These are phyloP conservation scores for Verticillium longisporum DNA, from an alignment of 2,329 filamentous ascomycete species.

Conservation along the genomic window DNA sequence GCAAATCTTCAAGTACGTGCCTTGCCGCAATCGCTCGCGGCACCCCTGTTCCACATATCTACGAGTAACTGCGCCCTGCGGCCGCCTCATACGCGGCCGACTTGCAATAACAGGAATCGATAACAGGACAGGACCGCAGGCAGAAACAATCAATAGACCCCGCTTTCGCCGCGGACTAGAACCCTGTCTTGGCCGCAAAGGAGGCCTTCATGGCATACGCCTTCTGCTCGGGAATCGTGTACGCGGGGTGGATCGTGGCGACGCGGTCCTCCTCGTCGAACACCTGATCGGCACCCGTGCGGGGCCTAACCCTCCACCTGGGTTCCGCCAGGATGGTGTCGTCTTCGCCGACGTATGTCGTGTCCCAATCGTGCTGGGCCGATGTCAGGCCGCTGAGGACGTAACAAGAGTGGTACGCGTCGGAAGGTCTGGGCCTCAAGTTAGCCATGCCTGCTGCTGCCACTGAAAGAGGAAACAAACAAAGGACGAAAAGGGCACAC, in stretches of 20 bases:
- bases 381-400: slow-evolving; percentile 80
- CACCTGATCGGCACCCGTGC: slow-evolving; percentile 47
- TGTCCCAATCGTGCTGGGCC: slow-evolving; percentile 63
- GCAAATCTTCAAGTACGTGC: background rate
- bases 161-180: slow-evolving; percentile 29
- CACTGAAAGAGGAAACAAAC: background rate
- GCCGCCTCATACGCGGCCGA: background rate
- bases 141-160: background rate
- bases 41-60: background rate
- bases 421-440: slow-evolving; percentile 51
- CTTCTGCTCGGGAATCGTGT: slow-evolving; percentile 68
- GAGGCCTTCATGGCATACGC: slow-evolving; percentile 60
- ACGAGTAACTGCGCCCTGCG: background rate
- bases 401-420: slow-evolving; percentile 92
- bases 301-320: slow-evolving; percentile 40
- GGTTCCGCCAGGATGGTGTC: slow-evolving; percentile 26
- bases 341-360: slow-evolving; percentile 23
- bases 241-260: slow-evolving; percentile 71
- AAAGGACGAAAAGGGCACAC: slow-evolving; percentile 18
- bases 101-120: background rate
- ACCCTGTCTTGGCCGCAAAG: slow-evolving; percentile 53
- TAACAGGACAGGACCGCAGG: background rate
- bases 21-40: background rate
- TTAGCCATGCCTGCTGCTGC: background rate
- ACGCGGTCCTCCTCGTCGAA: slow-evolving; percentile 69